These are phyloP conservation scores for Schwanniomyces occidentalis DNA, from an alignment of 805 yeast genomes.

Conservation along the genomic window DNA sequence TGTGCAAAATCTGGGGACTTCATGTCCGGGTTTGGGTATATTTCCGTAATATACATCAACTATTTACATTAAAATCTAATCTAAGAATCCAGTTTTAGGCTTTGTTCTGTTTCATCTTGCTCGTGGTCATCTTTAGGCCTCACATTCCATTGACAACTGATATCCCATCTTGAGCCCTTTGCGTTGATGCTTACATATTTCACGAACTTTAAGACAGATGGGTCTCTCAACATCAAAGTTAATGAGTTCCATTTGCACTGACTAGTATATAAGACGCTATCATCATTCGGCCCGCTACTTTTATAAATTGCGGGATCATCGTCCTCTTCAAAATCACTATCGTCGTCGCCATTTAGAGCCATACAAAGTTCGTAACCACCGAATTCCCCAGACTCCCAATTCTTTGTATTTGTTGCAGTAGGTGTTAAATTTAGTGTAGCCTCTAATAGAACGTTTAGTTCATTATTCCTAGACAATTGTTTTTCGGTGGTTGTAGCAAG, in stretches of 20 bases:
- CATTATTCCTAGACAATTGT: slow-evolving; percentile 34
- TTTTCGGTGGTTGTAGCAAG: slow-evolving; percentile 70
- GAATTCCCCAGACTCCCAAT: slow-evolving; percentile 85
- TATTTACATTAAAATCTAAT: too few relatives aligned
- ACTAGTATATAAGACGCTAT: slow-evolving; percentile 73
- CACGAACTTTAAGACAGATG: slow-evolving; percentile 83
- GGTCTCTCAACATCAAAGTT: slow-evolving; percentile 76
- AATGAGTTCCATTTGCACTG: slow-evolving; percentile 85
- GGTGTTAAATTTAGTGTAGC: slow-evolving; percentile 85
- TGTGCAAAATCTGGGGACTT: too few relatives aligned
- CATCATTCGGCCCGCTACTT: slow-evolving; percentile 56
- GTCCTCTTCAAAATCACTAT: slow-evolving; percentile 46
- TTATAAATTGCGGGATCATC: slow-evolving; percentile 87
- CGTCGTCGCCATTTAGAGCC: slow-evolving; percentile 54
- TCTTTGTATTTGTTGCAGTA: slow-evolving; percentile 47
- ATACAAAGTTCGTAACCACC: slow-evolving; percentile 96
- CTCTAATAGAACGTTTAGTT: slow-evolving; percentile 56
- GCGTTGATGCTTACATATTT: slow-evolving; percentile 90
- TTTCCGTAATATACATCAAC: too few relatives aligned
- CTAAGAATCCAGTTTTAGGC: too few relatives aligned
- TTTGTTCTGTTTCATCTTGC: too few relatives aligned
- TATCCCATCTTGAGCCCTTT: slow-evolving; percentile 91
- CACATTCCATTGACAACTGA: slow-evolving; percentile 77
- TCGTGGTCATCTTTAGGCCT: slow-evolving; percentile 47
- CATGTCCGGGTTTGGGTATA: too few relatives aligned